Evolutionary conservation across 768 basidiomycete genomes (phyloP), one percentile per base, ranked within the genome.

Genomic region (Cubamyces sp.): DNA sequence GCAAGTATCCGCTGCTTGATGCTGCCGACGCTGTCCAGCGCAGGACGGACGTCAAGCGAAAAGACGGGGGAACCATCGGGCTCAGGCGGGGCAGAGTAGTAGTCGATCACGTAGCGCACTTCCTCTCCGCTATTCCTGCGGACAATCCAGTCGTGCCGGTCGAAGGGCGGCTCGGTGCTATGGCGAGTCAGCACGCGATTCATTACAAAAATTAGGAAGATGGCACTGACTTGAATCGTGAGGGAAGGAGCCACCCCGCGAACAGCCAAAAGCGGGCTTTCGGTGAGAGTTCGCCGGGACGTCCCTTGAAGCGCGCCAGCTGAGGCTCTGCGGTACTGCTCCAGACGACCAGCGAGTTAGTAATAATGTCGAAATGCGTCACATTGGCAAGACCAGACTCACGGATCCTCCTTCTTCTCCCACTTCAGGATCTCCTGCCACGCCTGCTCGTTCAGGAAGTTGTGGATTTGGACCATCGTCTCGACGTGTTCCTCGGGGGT

Each of bases 391-490:
- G 51, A 49, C 59, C 15, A 30, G 8, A 79, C 87, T 72, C 68
- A 92, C 91, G 77, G 76, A 65, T 86, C 75, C 59, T 76, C 75
- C 69, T 86, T 79, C 72, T 83, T 84, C 76, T 99, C 97, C 96
- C 97, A 98, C 73, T 85, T 89, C 62, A 92, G 74, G 3, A 99
- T 96, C 75, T 98, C 94, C 54, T 85, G 78, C 97, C 97, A 99
- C 18, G 97, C 97, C 73, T 88, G 82, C 77, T 99, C 97, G 70
- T 99, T 98, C 74, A 99, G 74, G 68, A 96, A 98, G 74, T 99
- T 99, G 73, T 99, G 97, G 39, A 98, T 98, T 63, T 94, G 88
- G 46, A 99, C 97, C 92, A 99, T 97, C 25, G 88, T 93, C 73
- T 95, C 96, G 47, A 98, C 84, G 74, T 94, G 90, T 68, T 98